Percentiles rank a stretch among this genome's conserved stretches.
Evolutionary conservation across 768 basidiomycete genomes (phyloP).

Genomic region (Rhodocollybia butyracea): DNA sequence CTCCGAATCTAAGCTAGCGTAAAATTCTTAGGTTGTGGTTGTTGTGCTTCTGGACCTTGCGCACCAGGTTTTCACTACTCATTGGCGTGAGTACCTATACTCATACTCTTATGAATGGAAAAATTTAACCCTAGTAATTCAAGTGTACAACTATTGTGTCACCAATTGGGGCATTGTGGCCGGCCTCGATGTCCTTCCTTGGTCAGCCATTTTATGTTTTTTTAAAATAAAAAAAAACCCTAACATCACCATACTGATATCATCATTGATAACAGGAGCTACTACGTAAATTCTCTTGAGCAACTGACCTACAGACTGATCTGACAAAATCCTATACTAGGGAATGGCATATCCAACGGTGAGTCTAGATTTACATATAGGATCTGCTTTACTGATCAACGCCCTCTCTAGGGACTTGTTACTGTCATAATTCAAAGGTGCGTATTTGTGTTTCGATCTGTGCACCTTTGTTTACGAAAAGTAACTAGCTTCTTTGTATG

Average conservation of each 20-base stretch:
- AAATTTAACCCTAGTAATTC: too few species aligned
- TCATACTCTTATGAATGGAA: neutral
- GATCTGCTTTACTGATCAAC: neutral
- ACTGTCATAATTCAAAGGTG: conserved; percentile 6
- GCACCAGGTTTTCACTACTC: conserved; percentile 1
- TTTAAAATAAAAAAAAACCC: too few species aligned
- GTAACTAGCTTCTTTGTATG: conserved; percentile 1
- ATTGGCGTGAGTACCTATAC: neutral
- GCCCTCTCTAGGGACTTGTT: neutral
- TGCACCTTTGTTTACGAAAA: neutral
- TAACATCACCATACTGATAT: neutral
- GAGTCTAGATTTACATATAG: neutral
- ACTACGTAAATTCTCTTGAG: neutral
- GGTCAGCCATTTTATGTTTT: neutral
- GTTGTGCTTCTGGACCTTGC: neutral
- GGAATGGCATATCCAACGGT: conserved; percentile 9
- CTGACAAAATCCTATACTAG: neutral
- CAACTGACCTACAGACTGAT: neutral
- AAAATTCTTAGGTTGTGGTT: neutral
- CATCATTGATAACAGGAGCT: neutral
- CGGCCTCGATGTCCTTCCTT: neutral
- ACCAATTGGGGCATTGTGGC: conserved; percentile 1
- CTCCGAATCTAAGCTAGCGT: too few species aligned
- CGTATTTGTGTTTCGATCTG: neutral
- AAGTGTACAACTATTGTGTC: conserved; percentile 4